Conservation (phyloP, 345 rosid genomes). For the Gossypium anomalum region DNA sequence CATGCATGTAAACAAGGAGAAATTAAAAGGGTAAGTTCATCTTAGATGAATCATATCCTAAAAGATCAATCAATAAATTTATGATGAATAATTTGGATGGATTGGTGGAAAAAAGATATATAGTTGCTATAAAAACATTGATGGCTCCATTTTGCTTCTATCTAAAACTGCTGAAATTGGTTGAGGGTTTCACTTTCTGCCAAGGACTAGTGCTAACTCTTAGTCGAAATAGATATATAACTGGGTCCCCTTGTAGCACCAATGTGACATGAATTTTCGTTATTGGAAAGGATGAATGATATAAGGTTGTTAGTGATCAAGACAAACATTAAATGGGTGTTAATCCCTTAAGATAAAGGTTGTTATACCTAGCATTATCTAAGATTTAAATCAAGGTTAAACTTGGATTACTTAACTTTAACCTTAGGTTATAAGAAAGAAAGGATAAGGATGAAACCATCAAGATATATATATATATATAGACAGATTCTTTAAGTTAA, state of each 20-base stretch:
- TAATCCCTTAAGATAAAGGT: not conserved
- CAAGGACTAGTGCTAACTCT: not conserved
- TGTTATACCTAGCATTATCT: not conserved
- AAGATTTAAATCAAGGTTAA: slow-evolving; percentile 18
- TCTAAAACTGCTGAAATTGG: not conserved
- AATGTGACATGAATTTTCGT: not conserved
- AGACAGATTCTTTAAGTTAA: slow-evolving; percentile 27
- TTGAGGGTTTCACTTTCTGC: not conserved
- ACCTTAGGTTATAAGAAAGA: slow-evolving; percentile 22
- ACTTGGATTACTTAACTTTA: slow-evolving; percentile 19
- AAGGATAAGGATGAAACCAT: slow-evolving; percentile 49
- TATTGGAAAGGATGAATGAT: not conserved
- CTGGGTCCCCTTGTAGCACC: not conserved
- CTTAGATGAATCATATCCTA: not conserved
- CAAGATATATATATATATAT: slow-evolving; percentile 13
- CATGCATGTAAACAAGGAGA: not conserved
- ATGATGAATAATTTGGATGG: not conserved
- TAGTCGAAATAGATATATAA: not conserved
- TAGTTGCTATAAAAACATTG: not conserved
- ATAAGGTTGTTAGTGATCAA: not conserved
- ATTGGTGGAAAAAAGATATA: not conserved
- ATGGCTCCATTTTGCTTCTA: not conserved
- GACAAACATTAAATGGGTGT: not conserved
- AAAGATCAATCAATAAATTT: not conserved
- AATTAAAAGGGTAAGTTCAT: not conserved